Evolutionary conservation across 1,284 basidiomycete genomes (phyloP).

Genomic region (Microbotryum saponariae): DNA sequence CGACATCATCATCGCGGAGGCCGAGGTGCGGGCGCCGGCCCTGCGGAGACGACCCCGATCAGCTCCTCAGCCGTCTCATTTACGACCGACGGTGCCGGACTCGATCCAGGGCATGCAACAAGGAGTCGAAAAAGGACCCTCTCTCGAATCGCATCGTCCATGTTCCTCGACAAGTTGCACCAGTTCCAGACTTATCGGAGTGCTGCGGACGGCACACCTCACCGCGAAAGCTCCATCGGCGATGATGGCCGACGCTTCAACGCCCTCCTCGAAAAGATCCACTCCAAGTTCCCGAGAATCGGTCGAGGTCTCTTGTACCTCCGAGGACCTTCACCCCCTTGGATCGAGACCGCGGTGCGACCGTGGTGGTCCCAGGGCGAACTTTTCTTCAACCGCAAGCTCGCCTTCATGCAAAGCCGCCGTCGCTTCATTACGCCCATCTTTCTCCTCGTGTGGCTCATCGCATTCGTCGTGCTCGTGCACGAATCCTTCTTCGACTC

Average conservation of each 20-base stretch:
- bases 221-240: too few relatives aligned
- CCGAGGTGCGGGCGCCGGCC: too few relatives aligned
- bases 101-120: too few relatives aligned
- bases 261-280: not conserved
- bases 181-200: too few relatives aligned
- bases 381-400: not conserved
- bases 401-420: not conserved
- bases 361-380: conserved; percentile 12
- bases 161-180: too few relatives aligned
- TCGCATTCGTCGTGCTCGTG: conserved; percentile 62
- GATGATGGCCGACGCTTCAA: conserved; percentile 1
- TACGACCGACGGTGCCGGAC: too few relatives aligned
- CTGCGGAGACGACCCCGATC: too few relatives aligned
- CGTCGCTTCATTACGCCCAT: conserved; percentile 35
- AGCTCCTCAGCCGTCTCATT: too few relatives aligned
- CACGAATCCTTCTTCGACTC: conserved; percentile 58
- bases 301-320: conserved; percentile 10
- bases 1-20: too few relatives aligned
- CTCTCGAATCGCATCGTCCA: too few relatives aligned
- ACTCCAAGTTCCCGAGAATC: not conserved
- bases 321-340: conserved; percentile 19
- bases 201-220: too few relatives aligned
- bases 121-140: too few relatives aligned
- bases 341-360: conserved; percentile 14
- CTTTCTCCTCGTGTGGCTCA: conserved; percentile 58